Percentiles rank a stretch among this genome's conserved stretches.
Evolutionary conservation across 2,329 filamentous ascomycete genomes (phyloP).

Genomic region (Aureobasidium sp.): DNA sequence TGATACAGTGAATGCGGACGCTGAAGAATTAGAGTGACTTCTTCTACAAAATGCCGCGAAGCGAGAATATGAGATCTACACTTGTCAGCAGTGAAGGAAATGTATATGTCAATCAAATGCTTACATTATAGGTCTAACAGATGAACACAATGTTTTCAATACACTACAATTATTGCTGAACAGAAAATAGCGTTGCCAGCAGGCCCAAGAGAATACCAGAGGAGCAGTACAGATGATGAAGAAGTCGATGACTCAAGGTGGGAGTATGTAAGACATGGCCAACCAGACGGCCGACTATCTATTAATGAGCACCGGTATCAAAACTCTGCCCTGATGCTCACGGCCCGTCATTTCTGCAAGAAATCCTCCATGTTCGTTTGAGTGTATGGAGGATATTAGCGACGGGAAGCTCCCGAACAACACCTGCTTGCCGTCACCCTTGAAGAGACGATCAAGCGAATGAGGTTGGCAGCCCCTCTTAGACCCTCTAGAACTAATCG

Average conservation of each 20-base stretch:
- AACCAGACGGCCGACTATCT: not conserved
- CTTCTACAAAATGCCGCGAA: not conserved
- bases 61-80: not conserved
- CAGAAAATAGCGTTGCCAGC: not conserved
- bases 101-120: not conserved
- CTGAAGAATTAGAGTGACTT: not conserved
- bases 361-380: slow-evolving; percentile 2
- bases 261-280: not conserved
- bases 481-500: not conserved
- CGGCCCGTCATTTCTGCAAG: slow-evolving; percentile 3
- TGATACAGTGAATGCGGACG: not conserved
- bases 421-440: slow-evolving; percentile 4
- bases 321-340: not conserved
- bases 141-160: not conserved
- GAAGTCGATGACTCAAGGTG: not conserved
- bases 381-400: slow-evolving; percentile 7
- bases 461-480: not conserved
- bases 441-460: not conserved
- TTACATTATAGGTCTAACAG: not conserved
- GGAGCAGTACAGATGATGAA: not conserved
- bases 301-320: not conserved
- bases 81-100: not conserved
- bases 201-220: not conserved
- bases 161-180: not conserved
- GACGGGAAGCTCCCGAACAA: slow-evolving; percentile 8